These are phyloP conservation scores for Candida railenensis DNA, from an alignment of 805 yeast genomes.

Conservation along the genomic window DNA sequence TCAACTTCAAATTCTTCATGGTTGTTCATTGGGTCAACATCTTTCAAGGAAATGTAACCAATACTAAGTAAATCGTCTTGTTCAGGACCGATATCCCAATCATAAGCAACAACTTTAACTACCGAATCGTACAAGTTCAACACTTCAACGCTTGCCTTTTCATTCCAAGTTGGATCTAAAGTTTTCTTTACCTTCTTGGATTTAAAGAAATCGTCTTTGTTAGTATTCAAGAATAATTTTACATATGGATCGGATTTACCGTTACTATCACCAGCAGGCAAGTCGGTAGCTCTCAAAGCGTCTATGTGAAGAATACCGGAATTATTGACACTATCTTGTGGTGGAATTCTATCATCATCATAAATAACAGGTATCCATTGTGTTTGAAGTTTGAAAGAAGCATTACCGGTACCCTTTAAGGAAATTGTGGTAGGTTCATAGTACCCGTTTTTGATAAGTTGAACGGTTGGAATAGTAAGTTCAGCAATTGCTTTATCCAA, in stretches of 20 bases:
- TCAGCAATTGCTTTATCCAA: slow-evolving; percentile 60
- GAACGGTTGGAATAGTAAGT: slow-evolving; percentile 61
- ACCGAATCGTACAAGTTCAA: slow-evolving; percentile 60
- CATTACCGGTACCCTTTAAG: slow-evolving; percentile 51
- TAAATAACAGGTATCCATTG: slow-evolving; percentile 77
- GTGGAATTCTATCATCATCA: slow-evolving; percentile 52
- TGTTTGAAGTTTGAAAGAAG: slow-evolving; percentile 55
- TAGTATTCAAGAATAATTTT: slow-evolving; percentile 65
- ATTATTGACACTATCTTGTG: slow-evolving; percentile 71
- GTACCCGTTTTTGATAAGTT: slow-evolving; percentile 65
- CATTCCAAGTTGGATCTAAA: slow-evolving; percentile 88
- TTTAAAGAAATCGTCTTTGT: slow-evolving; percentile 58
- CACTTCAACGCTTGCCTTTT: slow-evolving; percentile 54
- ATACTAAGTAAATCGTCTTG: slow-evolving; percentile 80
- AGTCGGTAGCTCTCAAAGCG: slow-evolving; percentile 60
- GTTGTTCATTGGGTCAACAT: slow-evolving; percentile 55
- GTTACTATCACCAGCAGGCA: slow-evolving; percentile 83
- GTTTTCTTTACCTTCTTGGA: slow-evolving; percentile 84
- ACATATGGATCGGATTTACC: slow-evolving; percentile 94
- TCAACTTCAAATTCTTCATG: slow-evolving; percentile 52
- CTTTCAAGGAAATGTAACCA: slow-evolving; percentile 54
- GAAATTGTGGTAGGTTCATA: slow-evolving; percentile 56
- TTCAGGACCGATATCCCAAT: slow-evolving; percentile 93
- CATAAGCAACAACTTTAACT: slow-evolving; percentile 60
- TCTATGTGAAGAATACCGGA: slow-evolving; percentile 68